Evolutionary conservation across 345 rosid species (phyloP).

Genomic region (Eucalyptus pauciflora): DNA sequence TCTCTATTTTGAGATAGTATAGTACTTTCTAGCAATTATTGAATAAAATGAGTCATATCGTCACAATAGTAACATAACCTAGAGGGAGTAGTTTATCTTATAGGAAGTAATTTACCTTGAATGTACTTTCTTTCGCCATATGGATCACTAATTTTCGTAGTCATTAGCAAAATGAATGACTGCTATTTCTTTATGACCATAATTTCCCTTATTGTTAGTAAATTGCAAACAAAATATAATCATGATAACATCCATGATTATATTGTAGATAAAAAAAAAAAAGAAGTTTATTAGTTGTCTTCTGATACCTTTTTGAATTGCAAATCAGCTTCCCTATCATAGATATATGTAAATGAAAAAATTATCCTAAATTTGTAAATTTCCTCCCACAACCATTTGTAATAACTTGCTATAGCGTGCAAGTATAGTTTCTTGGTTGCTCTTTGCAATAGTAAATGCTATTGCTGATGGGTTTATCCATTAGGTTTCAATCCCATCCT

Average conservation of each 20-base stretch:
- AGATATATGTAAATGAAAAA: not conserved
- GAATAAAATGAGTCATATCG: too few relatives aligned
- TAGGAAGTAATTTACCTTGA: too few relatives aligned
- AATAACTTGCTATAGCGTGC: not conserved
- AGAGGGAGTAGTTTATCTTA: too few relatives aligned
- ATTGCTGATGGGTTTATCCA: not conserved
- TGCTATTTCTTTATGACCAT: too few relatives aligned
- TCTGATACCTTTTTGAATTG: not conserved
- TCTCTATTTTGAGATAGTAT: not conserved
- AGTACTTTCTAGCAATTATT: accelerated
- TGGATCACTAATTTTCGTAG: too few relatives aligned
- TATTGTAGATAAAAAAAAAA: not conserved
- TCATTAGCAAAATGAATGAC: too few relatives aligned
- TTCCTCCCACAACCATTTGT: not conserved
- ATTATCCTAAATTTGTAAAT: not conserved
- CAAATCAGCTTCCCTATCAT: not conserved
- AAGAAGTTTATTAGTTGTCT: not conserved
- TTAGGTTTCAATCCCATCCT: not conserved
- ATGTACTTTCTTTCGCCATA: too few relatives aligned
- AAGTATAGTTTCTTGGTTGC: accelerated
- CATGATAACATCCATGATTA: accelerated
- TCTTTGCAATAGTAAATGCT: not conserved
- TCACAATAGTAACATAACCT: too few relatives aligned
- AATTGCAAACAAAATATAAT: too few relatives aligned
- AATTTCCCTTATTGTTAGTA: too few relatives aligned